These are phyloP conservation scores for Copromyces sp. DNA, from an alignment of 495 filamentous ascomycete species.

Conservation along the genomic window DNA sequence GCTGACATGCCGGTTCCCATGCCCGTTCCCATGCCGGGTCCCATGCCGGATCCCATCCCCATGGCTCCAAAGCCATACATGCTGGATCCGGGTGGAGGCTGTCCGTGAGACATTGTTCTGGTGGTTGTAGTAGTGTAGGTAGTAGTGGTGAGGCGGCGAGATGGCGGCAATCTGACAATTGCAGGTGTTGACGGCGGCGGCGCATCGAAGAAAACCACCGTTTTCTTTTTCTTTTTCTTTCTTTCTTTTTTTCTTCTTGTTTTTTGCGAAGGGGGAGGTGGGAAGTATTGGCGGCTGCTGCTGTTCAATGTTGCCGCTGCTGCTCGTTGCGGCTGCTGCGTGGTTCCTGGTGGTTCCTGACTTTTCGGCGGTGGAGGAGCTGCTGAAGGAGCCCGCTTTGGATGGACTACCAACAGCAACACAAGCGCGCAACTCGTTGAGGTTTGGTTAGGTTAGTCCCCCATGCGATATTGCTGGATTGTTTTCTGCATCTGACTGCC, in stretches of 20 bases:
- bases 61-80: slow-evolving; percentile 22
- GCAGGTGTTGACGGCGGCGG: slow-evolving; percentile 1
- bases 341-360: neutral
- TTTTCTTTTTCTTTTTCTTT: neutral
- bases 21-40: neutral
- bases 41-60: slow-evolving; percentile 3
- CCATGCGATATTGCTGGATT: neutral
- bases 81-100: slow-evolving; percentile 19
- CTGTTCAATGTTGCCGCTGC: neutral
- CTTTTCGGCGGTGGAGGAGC: neutral
- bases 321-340: neutral
- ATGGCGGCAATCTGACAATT: slow-evolving; percentile 1
- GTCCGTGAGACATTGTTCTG: slow-evolving; percentile 30
- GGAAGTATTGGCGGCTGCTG: neutral
- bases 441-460: neutral
- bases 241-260: too few species aligned
- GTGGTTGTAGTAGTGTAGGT: neutral
- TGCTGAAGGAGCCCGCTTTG: neutral
- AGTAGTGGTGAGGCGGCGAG: neutral
- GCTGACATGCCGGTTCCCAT: slow-evolving; percentile 3
- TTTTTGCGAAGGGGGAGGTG: neutral
- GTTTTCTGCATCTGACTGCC: neutral
- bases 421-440: neutral
- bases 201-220: neutral
- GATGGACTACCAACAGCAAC: neutral